Evolutionary conservation across 2,329 filamentous ascomycete genomes (phyloP).

Genomic region (Xylariaceae sp.): DNA sequence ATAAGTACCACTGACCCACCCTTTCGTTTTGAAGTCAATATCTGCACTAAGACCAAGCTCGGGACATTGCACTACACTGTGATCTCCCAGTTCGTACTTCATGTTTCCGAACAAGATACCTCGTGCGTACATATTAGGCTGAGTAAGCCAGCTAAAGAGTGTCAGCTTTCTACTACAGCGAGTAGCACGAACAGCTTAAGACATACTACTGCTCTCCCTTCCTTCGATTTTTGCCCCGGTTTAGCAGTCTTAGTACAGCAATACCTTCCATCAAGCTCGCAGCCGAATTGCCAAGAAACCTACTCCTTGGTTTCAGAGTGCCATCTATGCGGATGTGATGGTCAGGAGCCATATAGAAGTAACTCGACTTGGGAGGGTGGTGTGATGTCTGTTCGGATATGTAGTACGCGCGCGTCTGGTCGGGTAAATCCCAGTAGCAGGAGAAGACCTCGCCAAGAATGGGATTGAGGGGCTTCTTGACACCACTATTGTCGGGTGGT

Average conservation of each 20-base stretch:
- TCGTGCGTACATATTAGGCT: conserved; percentile 98
- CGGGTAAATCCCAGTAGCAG: conserved; percentile 92
- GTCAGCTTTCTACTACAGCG: conserved; percentile 15
- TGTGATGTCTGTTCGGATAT: conserved; percentile 98
- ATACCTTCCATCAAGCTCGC: conserved; percentile 98
- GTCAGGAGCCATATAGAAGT: conserved; percentile 97
- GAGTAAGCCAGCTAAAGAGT: conserved; percentile 76
- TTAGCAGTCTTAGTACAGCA: conserved; percentile 81
- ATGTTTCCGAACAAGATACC: conserved; percentile 98
- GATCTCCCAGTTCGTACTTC: conserved; percentile 98
- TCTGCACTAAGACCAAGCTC: conserved; percentile 87
- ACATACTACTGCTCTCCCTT: conserved; percentile 87
- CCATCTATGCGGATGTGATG: conserved; percentile 95
- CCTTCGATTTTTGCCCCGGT: conserved; percentile 69
- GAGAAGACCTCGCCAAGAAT: conserved; percentile 94
- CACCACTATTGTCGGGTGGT: conserved; percentile 65
- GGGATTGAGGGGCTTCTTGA: conserved; percentile 97
- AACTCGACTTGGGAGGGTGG: conserved; percentile 97
- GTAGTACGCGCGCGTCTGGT: conserved; percentile 88
- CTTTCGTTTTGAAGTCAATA: conserved; percentile 98
- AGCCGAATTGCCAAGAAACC: conserved; percentile 94
- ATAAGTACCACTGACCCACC: conserved; percentile 94
- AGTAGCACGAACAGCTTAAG: not conserved
- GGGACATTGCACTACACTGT: conserved; percentile 90
- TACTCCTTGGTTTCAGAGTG: conserved; percentile 91